Base-by-base conservation (phyloP, 257 asterid species). In the Petrea volubilis region DNA sequence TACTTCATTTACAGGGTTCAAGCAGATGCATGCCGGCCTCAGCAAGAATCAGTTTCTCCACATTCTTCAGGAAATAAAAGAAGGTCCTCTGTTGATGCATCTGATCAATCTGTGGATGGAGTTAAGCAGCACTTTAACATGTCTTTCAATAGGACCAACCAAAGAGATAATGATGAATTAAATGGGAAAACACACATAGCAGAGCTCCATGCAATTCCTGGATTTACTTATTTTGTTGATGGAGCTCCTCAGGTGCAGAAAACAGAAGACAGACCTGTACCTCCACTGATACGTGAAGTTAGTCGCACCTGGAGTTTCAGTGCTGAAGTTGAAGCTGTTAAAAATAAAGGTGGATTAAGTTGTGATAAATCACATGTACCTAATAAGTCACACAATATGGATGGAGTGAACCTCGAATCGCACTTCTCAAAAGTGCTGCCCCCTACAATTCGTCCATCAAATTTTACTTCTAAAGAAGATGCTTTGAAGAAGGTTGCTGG, bases 141-240 rank as follows among this genome's bases (percentile, higher is more conserved):
- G 86, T 86, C 97, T n/a, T 93, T 82, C 79, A 89, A 87, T 81
- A 90, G 77, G 80, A 86, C 88, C 47, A 63, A 76, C 75, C 87
- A 80, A 77, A 77, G 53, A 69, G 72, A 70, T 41, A 75, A 23
- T 25, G 91, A 91, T 61, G 74, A 78, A 46, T 52, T 79, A 33
- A 85, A 81, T 70, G 90, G 82, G 69, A 83, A 86, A 60, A 85
- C 84, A 11, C 94, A 87, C 61, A 62, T 83, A 67, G 86, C 97
- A 51, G 77, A 91, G 80, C 81, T 87, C 76, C 89, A 89, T 63
- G 92, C 91, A 34, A 88, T 91, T 69, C 89, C 96, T 67, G 96
- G 87, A 60, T 91, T 90, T 74, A 80, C 91, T 20, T 79, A 66
- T 81, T 87, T 91, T 64, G 78, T 87, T 52, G 88, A 91, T 72